A percentile compares a stretch with the other conserved stretches of the same genome.
Conservation (phyloP, 2,329 filamentous ascomycete genomes). For the Macrophomina phaseolina region DNA sequence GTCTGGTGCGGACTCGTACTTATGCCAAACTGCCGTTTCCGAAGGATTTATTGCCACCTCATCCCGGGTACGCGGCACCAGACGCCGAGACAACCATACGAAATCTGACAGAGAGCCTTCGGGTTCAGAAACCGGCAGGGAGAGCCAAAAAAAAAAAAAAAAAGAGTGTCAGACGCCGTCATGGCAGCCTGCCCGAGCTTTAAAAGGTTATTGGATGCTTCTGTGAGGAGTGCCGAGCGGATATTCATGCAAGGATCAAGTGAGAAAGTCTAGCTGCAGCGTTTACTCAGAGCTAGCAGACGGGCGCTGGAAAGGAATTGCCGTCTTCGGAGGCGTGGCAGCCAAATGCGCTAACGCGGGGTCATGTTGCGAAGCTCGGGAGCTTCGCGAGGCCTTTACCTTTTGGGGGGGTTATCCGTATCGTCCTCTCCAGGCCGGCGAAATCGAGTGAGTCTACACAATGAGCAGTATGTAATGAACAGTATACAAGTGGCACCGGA, state of each 20-base stretch:
- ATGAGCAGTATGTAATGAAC: too few relatives aligned
- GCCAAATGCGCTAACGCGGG: too few relatives aligned
- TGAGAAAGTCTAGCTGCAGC: neutral
- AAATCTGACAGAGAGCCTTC: neutral
- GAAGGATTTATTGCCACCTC: neutral
- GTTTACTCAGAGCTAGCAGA: neutral
- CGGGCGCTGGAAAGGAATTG: too few relatives aligned
- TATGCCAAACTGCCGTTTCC: neutral
- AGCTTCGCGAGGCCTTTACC: too few relatives aligned
- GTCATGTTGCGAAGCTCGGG: too few relatives aligned
- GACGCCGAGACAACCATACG: neutral
- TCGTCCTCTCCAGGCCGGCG: too few relatives aligned
- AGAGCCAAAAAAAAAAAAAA: neutral
- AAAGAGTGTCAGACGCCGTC: neutral
- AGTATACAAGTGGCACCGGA: too few relatives aligned
- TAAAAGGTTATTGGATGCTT: neutral
- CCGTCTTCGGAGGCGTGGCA: too few relatives aligned
- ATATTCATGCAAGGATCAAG: neutral
- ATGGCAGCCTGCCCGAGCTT: neutral
- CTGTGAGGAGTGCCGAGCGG: neutral
- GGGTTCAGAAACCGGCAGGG: neutral
- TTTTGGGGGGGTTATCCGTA: too few relatives aligned
- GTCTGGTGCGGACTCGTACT: neutral
- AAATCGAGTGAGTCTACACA: too few relatives aligned
- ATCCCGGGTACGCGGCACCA: neutral